Conservation (phyloP, 192 early-diverging fungal species). For the Backusella mclennaniae region DNA sequence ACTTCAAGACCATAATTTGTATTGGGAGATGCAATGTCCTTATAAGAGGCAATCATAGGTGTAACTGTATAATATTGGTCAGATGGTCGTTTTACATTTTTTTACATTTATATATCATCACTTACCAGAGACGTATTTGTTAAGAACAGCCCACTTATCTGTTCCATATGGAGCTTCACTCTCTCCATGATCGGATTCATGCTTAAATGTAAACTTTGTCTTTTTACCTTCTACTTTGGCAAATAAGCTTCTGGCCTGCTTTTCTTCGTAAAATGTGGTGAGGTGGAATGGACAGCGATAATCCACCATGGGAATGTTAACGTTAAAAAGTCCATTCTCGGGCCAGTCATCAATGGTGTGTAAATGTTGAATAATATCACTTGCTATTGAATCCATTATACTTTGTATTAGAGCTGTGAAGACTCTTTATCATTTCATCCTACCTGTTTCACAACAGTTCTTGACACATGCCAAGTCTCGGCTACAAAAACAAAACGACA, state of each 20-base stretch:
- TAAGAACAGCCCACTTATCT: slow-evolving; percentile 27
- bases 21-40: not conserved
- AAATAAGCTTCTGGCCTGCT: not conserved
- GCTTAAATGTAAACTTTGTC: not conserved
- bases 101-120: not conserved
- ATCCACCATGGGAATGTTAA: slow-evolving; percentile 44
- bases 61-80: not conserved
- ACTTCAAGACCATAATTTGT: not conserved
- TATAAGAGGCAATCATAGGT: not conserved
- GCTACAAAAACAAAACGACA: slow-evolving; percentile 39
- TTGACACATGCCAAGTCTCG: not conserved
- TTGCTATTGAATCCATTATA: slow-evolving; percentile 7
- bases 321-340: slow-evolving; percentile 34
- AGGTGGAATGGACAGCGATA: slow-evolving; percentile 24
- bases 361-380: slow-evolving; percentile 28
- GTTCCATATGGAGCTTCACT: slow-evolving; percentile 3
- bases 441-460: slow-evolving; percentile 33
- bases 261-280: slow-evolving; percentile 17
- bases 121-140: slow-evolving; percentile 27
- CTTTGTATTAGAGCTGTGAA: not conserved
- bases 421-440: not conserved
- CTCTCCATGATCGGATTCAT: not conserved
- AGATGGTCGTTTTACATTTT: too few species aligned
- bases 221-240: not conserved
- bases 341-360: slow-evolving; percentile 26